A percentile compares a stretch with the other conserved stretches of the same genome.
phyloP scores from a whole-genome alignment of 345 rosid genomes.

The Boechera retrofracta region DNA sequence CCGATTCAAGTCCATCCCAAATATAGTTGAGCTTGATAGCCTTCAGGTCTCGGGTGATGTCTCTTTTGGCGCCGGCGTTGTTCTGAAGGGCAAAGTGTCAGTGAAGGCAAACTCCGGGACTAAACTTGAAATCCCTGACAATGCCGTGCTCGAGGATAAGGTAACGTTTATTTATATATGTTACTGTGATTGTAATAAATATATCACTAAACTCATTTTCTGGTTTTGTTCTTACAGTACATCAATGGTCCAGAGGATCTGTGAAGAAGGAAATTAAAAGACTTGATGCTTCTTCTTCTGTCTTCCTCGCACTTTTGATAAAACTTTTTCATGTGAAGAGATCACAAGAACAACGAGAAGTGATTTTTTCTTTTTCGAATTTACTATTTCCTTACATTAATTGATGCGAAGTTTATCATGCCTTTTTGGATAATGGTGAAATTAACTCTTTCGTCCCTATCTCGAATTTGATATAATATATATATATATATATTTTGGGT shows the following conservation, averaged over 20 bases:
- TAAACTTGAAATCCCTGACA: constrained; percentile 77
- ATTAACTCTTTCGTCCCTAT: too few species aligned
- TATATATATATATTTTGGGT: too few species aligned
- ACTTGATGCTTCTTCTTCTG: constrained; percentile 1
- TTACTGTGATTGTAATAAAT: too few species aligned
- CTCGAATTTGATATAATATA: too few species aligned
- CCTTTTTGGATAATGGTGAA: too few species aligned
- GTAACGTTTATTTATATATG: constrained; percentile 40
- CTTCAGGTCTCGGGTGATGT: constrained; percentile 91
- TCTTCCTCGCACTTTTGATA: constrained; percentile 9
- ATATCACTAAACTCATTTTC: constrained; percentile 3
- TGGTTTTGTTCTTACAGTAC: constrained; percentile 51
- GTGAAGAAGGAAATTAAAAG: constrained; percentile 41
- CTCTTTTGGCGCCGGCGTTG: constrained; percentile 66
- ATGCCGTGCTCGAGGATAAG: constrained; percentile 70
- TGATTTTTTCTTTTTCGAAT: too few species aligned
- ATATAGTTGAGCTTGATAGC: constrained; percentile 83
- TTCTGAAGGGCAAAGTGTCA: constrained; percentile 81
- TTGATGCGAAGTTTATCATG: too few species aligned
- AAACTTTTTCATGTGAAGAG: neutral
- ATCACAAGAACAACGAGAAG: constrained; percentile 30
- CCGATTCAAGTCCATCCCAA: constrained; percentile 90
- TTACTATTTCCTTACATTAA: too few species aligned
- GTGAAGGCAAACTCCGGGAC: constrained; percentile 68
- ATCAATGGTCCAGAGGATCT: constrained; percentile 74